Base-by-base conservation (phyloP, 768 basidiomycete genomes). In the Auricularia cornea region DNA sequence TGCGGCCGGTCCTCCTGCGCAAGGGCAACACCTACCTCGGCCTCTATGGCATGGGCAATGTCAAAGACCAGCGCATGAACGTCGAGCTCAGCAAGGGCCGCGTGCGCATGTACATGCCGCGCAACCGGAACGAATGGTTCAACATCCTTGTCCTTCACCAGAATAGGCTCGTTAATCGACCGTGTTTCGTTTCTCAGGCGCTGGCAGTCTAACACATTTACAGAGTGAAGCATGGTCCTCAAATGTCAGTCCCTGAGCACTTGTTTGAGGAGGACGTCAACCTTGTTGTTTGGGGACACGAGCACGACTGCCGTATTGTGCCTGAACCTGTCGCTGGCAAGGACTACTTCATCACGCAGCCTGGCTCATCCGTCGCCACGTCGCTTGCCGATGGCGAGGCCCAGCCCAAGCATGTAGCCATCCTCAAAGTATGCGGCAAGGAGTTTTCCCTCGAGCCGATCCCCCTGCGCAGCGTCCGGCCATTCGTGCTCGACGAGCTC, bases 211-310 rank as follows among this genome's bases (percentile, higher is more conserved):
- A 35, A 57, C 28, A 20, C 35, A 31, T 26, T 32, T 41, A 2
- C 65, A 98, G 96, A 29, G 96, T 97, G 3, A 88, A 92, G 68
- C 97, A 94, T 72, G 94, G 93, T 1, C 93, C 94, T 20, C 93
- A 98, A 72, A 90, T 94, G 68, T 93, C 83, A 14, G 95, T 98
- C 1, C 94, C 96, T 8, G 97, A 98, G 70, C 90, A 90, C 65
- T 90, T 98, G 86, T 99, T 99, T 68, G 96, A 98, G 71, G 93
- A 99, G 70, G 89, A 87, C 68, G 81, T 98, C 38, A 86, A 98
- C 69, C 81, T 99, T 18, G 92, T 99, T 6, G 80, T 99, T 2
- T 99, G 97, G 97, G 97, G 97, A 6, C 97, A 99, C 72, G 97
- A 99, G 73, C 97, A 99, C 71, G 97, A 98, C 73, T 98, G 96